A percentile compares a stretch with the other conserved stretches of the same genome.
Conservation (phyloP, 768 basidiomycete genomes). For the Russula lepida region DNA sequence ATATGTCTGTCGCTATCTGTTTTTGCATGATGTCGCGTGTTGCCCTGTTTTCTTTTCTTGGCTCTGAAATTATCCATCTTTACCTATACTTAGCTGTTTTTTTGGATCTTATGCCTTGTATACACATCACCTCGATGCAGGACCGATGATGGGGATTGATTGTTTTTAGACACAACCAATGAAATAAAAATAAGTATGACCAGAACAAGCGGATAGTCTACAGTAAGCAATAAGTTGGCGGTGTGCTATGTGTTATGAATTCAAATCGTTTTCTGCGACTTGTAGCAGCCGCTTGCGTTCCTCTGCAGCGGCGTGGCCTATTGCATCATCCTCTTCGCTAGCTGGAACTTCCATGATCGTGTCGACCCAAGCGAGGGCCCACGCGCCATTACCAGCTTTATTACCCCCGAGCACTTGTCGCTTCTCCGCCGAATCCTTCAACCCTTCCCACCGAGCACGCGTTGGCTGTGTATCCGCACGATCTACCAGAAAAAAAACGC, state of each 20-base stretch:
- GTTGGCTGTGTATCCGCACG: constrained; percentile 74
- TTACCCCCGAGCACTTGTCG: constrained; percentile 54
- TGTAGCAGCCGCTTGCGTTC: constrained; percentile 18
- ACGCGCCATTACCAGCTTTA: constrained; percentile 69
- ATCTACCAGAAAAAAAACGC: constrained; percentile 35
- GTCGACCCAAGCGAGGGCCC: constrained; percentile 77
- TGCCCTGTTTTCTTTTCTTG: constrained; percentile 9
- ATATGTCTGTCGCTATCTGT: constrained; percentile 20
- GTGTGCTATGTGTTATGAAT: neutral
- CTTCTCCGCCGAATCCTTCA: constrained; percentile 40
- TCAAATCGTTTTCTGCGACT: constrained; percentile 3
- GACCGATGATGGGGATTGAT: neutral
- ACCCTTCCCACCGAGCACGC: constrained; percentile 46
- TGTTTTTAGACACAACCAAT: neutral
- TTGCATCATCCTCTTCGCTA: constrained; percentile 12
- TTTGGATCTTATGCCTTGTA: constrained; percentile 18
- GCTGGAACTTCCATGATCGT: constrained; percentile 33
- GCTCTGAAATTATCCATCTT: constrained; percentile 19
- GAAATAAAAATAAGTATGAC: constrained; percentile 6
- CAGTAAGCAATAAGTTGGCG: no score
- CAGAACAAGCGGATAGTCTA: neutral
- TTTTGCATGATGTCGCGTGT: constrained; percentile 17
- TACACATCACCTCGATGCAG: constrained; percentile 8
- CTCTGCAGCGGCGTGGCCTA: constrained; percentile 12
- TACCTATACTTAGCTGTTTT: constrained; percentile 20